phyloP scores from a whole-genome alignment of 495 filamentous ascomycete species.

The Friedmanniomyces endolithicus region DNA sequence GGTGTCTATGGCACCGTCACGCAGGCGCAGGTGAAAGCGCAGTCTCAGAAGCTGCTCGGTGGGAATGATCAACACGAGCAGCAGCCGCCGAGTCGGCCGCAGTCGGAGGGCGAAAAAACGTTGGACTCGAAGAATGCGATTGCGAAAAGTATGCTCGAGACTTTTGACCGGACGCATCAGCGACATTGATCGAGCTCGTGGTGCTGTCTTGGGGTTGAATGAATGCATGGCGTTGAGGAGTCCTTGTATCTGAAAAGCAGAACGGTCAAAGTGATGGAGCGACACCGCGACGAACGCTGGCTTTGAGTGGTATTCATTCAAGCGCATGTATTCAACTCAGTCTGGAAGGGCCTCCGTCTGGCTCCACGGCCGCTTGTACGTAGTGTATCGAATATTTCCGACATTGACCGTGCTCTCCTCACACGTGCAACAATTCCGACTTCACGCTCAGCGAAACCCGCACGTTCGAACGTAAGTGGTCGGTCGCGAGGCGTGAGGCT shows the following conservation, averaged over 20 bases:
- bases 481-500: too few species aligned
- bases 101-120: conserved; percentile 1
- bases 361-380: too few species aligned
- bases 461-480: too few species aligned
- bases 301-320: too few species aligned
- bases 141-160: conserved; percentile 21
- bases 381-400: too few species aligned
- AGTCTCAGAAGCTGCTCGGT: conserved; percentile 39
- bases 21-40: conserved; percentile 59
- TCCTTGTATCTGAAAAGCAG: not conserved
- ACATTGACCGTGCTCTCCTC: too few species aligned
- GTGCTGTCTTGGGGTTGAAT: not conserved
- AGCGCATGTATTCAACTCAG: too few species aligned
- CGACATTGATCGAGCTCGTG: conserved; percentile 15
- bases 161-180: conserved; percentile 20
- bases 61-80: conserved; percentile 2
- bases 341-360: too few species aligned
- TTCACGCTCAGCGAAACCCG: too few species aligned
- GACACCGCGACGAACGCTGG: too few species aligned
- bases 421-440: too few species aligned
- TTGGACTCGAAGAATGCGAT: conserved; percentile 24
- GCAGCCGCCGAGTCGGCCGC: conserved; percentile 3
- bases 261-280: not conserved
- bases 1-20: conserved; percentile 91
- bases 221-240: not conserved